These are phyloP conservation scores for Phytophthora palmivora DNA, from an alignment of 352 stramenopile species.

Conservation along the genomic window DNA sequence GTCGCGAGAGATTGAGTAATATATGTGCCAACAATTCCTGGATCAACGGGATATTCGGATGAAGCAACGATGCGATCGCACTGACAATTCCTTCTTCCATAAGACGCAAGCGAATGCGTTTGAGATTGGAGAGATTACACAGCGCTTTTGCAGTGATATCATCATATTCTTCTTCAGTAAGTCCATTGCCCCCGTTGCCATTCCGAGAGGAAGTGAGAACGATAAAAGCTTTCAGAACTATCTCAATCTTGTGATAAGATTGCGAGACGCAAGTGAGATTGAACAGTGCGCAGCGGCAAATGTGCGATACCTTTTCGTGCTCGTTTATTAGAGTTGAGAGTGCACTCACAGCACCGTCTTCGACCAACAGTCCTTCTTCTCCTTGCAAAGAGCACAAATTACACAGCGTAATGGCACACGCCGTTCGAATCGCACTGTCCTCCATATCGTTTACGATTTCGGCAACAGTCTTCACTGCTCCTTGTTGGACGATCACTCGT, in stretches of 20 bases:
- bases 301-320: constrained; percentile 62
- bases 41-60: constrained; percentile 48
- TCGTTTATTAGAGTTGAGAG: constrained; percentile 87
- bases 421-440: constrained; percentile 69
- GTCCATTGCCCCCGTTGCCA: constrained; percentile 2
- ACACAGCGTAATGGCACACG: constrained; percentile 87
- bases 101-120: constrained; percentile 75
- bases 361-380: constrained; percentile 80
- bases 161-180: constrained; percentile 43
- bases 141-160: constrained; percentile 78
- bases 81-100: constrained; percentile 91
- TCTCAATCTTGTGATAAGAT: constrained; percentile 90
- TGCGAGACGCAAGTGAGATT: constrained; percentile 90
- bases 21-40: constrained; percentile 75
- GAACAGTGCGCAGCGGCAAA: constrained; percentile 84
- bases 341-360: constrained; percentile 81
- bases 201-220: constrained; percentile 60
- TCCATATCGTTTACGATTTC: constrained; percentile 76
- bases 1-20: constrained; percentile 72
- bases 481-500: constrained; percentile 68
- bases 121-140: constrained; percentile 91
- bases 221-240: constrained; percentile 78
- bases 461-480: constrained; percentile 75
- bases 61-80: constrained; percentile 69
- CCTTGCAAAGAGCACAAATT: constrained; percentile 88